Evolutionary conservation across 1,139 yeast genomes (phyloP), one percentile per base, ranked within the genome.

Genomic region (Yamadazyma friedrichii): DNA sequence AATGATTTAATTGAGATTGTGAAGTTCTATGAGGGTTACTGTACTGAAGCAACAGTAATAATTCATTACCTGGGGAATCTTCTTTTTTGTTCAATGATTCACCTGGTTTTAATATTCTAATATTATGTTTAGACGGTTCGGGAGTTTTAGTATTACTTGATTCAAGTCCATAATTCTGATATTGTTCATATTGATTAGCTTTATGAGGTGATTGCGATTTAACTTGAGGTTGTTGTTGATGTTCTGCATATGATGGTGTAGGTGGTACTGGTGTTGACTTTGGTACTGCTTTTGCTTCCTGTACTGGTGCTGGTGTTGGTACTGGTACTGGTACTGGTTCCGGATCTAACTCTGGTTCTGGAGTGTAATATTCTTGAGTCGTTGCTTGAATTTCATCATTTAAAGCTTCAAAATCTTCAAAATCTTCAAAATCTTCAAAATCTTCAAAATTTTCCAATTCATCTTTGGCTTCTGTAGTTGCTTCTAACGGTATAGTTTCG

Each of bases 341-440:
- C 3, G 31, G 15, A 22, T 15, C 33, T 20, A 12, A n/a, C 39
- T 31, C 38, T 12, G 25, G 36, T 34, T 34, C 36, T 26, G 36
- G 36, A 22, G 36, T 34, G n/a, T 33, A 29, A 25, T 31, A 36
- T 2, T 48, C 51, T 20, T 44, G 41, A 33, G 43, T 50, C 20
- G 48, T 38, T 3, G 48, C 50, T 36, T 46, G 42, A 28, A 51
- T 51, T 31, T 49, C 52, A 16, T 57, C 56, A 38, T 61, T 54
- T 36, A 59, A 51, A 27, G 56, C 58, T 24, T 58, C 63, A 43
- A 55, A 59, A 35, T 63, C 65, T 33, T 63, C 64, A 40, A 55
- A 62, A 40, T 67, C 66, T 35, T 66, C 70, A 46, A 69, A 68
- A 42, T 67, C 65, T 30, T 68, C 74, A 41, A 65, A 65, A 32